Evolutionary conservation across 768 basidiomycete species (phyloP), one percentile per base, ranked within the genome.

Genomic region (Pleurotus citrinopileatus): DNA sequence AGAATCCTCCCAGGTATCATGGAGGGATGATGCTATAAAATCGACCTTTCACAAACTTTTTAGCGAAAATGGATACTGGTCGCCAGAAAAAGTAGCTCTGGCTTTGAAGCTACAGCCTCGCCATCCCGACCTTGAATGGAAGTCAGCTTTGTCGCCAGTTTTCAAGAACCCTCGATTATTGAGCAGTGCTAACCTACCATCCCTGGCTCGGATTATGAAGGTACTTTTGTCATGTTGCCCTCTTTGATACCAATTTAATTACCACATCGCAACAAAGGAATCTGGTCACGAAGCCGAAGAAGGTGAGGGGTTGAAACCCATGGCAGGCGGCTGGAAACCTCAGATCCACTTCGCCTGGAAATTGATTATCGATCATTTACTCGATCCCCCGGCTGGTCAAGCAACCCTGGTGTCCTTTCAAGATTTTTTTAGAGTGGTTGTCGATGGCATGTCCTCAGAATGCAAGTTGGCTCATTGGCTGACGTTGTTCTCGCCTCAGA

Each of bases 341-440:
- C 87, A 94, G 64, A 75, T 95, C 38, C 96, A 97, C 65, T 94
- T 91, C 66, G 90, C 87, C 20, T 99, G 96, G 96, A 82, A 85
- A 57, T 72, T 86, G 55, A 80, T 98, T 44, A 71, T 98, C 28
- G 87, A 94, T 57, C 77, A 77, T 44, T 82, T 93, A 47, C 78
- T 95, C 52, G 67, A 69, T 17, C 67, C 75, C 1, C 69, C 72
- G 57, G 67, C 71, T 27, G 58, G 62, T 44, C 63, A 63, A n/a
- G 55, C 63, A 3, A 60, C 73, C 3, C 81, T 77, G 60, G 83
- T 85, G 3, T 81, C 86, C 4, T 92, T 97, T 68, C 85, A 86
- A 52, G 95, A 97, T 56, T 97, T 98, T 71, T 99, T 91, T 76
- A 77, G 85, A 40, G 74, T 92, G 17, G 90, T 89, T 8, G 93